phyloP scores from a whole-genome alignment of 2,329 filamentous ascomycete species.

The Cryoendolithus antarcticus region DNA sequence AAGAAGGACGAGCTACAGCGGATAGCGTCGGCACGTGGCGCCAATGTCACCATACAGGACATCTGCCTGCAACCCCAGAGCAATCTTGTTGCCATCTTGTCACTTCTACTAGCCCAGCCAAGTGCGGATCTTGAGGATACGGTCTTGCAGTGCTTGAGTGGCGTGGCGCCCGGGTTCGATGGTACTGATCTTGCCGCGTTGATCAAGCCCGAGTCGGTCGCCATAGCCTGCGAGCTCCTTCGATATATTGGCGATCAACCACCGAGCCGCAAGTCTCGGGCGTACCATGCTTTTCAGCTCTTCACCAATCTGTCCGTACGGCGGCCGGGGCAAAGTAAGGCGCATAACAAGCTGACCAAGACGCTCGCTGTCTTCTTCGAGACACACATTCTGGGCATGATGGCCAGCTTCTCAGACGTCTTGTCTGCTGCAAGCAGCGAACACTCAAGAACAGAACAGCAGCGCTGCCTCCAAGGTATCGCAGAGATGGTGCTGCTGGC shows the following conservation, averaged over 20 bases:
- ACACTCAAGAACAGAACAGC: constrained; percentile 45
- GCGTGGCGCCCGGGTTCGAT: constrained; percentile 59
- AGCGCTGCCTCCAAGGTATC: constrained; percentile 67
- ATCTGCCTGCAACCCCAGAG: constrained; percentile 44
- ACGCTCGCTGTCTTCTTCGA: constrained; percentile 65
- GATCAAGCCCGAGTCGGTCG: constrained; percentile 61
- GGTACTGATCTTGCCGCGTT: constrained; percentile 53
- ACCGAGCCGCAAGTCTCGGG: constrained; percentile 26
- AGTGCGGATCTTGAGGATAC: constrained; percentile 51
- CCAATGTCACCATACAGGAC: constrained; percentile 44
- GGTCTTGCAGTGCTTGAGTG: constrained; percentile 55
- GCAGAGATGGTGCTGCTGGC: constrained; percentile 77
- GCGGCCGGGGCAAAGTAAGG: constrained; percentile 31
- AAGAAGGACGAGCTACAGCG: constrained; percentile 66
- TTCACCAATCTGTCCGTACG: constrained; percentile 39
- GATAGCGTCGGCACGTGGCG: constrained; percentile 58
- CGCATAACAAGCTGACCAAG: constrained; percentile 38
- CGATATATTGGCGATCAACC: constrained; percentile 64
- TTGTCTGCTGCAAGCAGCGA: constrained; percentile 49
- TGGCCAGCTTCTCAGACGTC: constrained; percentile 65
- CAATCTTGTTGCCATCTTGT: constrained; percentile 47
- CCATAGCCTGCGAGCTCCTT: constrained; percentile 68
- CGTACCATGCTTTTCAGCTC: constrained; percentile 38
- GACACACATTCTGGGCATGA: constrained; percentile 72
- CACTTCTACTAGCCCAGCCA: constrained; percentile 45